Evolutionary conservation across 2,329 filamentous ascomycete species (phyloP), one percentile per base, ranked within the genome.

Genomic region (Clonostachys chloroleuca): DNA sequence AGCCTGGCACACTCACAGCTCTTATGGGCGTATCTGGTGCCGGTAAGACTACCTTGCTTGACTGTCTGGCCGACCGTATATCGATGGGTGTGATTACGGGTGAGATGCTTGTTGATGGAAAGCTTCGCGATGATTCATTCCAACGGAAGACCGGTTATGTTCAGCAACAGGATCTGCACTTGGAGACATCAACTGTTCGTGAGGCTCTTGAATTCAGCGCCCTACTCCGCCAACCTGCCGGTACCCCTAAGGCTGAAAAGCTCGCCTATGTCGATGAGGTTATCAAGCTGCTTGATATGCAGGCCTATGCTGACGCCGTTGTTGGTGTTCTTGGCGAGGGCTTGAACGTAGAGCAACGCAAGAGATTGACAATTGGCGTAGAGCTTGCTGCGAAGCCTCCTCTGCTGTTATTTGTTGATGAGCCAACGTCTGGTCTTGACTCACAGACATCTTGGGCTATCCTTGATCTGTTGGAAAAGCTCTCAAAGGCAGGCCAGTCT

Each of bases 71-170:
- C 34, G 87, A 86, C 47, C 85, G 90, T 59, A 86, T 86, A 6
- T 90, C 86, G 1, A 91, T 92, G 81, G 90, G 90, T 61, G 84
- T 94, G 16, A 87, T 95, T 36, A 80, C 78, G 2, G 90, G 90
- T 47, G 84, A 92, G 51, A 92, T 95, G 78, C 64, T 79, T 5
- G 75, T 81, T 14, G 73, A 80, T 46, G 78, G 76, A 9, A 77
- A 74, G 40, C 80, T 78, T 34, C 80, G 87, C 35, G 88, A 92
- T 53, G 74, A 76, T 12, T 89, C 86, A 0, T 95, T 95, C 75
- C 89, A 94, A 62, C 83, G 89, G 46, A 92, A 91, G 67, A 92
- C 88, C 0, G 89, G 89, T 40, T 94, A 94, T 55, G 89, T 90
- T 18, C 88, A 94, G 59, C 90, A 95, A 62, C 89, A 94, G 59